These are phyloP conservation scores for Rhizoclosmatium sp. DNA, from an alignment of 192 early-diverging fungal species.

Conservation along the genomic window DNA sequence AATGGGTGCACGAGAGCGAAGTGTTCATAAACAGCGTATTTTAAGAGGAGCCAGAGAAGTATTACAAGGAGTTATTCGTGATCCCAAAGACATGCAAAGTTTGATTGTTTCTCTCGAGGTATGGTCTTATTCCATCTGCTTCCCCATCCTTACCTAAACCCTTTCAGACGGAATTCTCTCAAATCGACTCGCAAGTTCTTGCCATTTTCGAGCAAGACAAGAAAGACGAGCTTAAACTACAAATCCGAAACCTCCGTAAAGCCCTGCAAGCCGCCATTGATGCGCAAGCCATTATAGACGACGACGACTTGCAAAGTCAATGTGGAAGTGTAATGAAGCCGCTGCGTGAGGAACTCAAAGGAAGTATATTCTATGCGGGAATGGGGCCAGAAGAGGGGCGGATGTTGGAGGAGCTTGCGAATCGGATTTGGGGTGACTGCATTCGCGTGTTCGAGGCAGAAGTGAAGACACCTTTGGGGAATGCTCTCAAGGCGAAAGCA, in stretches of 20 bases:
- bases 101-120: slow-evolving; percentile 12
- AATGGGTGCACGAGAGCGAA: slow-evolving; percentile 21
- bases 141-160: background rate
- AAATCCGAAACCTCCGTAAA: background rate
- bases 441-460: slow-evolving; percentile 20
- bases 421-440: slow-evolving; percentile 13
- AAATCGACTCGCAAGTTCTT: slow-evolving; percentile 3
- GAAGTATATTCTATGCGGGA: slow-evolving; percentile 15
- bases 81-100: background rate
- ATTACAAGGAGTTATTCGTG: background rate
- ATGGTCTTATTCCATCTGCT: background rate
- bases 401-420: slow-evolving; percentile 21
- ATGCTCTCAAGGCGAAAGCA: too few species aligned
- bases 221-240: background rate
- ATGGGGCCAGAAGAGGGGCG: background rate
- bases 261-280: slow-evolving; percentile 20
- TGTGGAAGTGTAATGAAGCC: slow-evolving; percentile 13
- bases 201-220: background rate
- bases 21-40: slow-evolving; percentile 1
- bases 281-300: slow-evolving; percentile 9
- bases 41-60: background rate
- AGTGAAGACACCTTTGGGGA: background rate
- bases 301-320: slow-evolving; percentile 16
- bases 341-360: slow-evolving; percentile 14
- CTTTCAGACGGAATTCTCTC: slow-evolving; percentile 19